These are phyloP conservation scores for Claviceps spartinae DNA, from an alignment of 2,329 filamentous ascomycete species.

Conservation along the genomic window DNA sequence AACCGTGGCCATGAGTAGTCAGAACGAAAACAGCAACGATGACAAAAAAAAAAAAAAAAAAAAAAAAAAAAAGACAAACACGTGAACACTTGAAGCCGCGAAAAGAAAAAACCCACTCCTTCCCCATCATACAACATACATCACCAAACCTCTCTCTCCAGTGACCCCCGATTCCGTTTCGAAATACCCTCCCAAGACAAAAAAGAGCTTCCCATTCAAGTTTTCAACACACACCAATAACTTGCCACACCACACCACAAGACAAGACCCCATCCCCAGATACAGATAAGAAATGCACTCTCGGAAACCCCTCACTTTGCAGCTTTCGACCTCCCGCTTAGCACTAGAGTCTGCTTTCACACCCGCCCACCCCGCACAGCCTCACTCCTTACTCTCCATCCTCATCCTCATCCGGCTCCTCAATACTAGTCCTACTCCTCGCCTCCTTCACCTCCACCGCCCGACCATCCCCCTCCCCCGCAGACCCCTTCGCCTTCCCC, in stretches of 20 bases:
- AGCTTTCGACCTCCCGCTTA: too few species aligned
- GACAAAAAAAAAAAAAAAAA: too few species aligned
- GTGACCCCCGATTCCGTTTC: background rate
- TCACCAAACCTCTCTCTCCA: background rate
- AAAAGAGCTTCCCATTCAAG: background rate
- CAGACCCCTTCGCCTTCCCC: slow-evolving; percentile 11
- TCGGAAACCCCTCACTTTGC: too few species aligned
- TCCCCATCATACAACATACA: background rate
- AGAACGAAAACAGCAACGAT: too few species aligned
- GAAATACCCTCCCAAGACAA: background rate
- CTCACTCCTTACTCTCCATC: background rate
- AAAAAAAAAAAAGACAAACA: too few species aligned
- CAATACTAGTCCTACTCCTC: slow-evolving; percentile 41
- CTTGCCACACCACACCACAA: background rate
- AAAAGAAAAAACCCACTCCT: too few species aligned
- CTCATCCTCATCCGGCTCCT: slow-evolving; percentile 44
- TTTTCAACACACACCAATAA: background rate
- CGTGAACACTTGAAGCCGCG: too few species aligned
- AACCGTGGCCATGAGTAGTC: too few species aligned
- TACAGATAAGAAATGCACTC: background rate
- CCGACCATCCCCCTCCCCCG: slow-evolving; percentile 19
- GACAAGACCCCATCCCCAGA: background rate
- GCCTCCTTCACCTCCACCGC: slow-evolving; percentile 41
- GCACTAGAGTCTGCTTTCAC: too few species aligned
- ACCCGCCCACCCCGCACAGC: too few species aligned